Evolutionary conservation across 805 yeast species (phyloP), one percentile per base, ranked within the genome.

Genomic region (Candida namnaoensis): DNA sequence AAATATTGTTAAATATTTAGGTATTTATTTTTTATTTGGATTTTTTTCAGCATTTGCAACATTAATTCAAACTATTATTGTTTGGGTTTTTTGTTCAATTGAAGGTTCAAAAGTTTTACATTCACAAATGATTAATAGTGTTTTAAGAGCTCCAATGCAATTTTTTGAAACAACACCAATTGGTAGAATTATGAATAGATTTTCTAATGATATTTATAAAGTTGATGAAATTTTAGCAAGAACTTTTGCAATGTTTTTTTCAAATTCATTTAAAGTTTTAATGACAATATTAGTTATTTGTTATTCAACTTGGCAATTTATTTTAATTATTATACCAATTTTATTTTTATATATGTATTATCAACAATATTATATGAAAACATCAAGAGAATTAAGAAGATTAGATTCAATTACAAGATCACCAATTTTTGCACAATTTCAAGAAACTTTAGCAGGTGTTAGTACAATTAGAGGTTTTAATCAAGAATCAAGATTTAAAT

Each of bases 101-200:
- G 76, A 76, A 42, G 95, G 93, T 8, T 91, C 98, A 9, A 78
- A 68, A 44, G 73, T 68, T 42, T 67, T 88, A 45, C 98, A 90
- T 60, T 73, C 80, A 46, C 62, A 65, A 14, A 88, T 90, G 96
- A 78, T 90, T 5, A 62, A 62, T 33, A 57, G 74, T 41, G 93
- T 90, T 12, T 62, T 91, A 45, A 73, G 90, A 49, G 93, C 96
- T 0, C 97, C 97, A 47, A 91, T 90, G 97, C 74, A 87, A 30
- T 90, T 91, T 60, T 90, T 90, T 57, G 98, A 90, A 62, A 88
- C 96, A 2, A 90, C 98, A 0, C 98, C 97, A 42, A 80, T 88
- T 48, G 98, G 98, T 33, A 76, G 98, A 65, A 77, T 90, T 43
- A 68, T 88, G 60, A 90, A 90, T 67, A 72, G 98, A 59, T 90